phyloP scores from a whole-genome alignment of 2,329 filamentous ascomycete species.

The Scedosporium dehoogii region DNA sequence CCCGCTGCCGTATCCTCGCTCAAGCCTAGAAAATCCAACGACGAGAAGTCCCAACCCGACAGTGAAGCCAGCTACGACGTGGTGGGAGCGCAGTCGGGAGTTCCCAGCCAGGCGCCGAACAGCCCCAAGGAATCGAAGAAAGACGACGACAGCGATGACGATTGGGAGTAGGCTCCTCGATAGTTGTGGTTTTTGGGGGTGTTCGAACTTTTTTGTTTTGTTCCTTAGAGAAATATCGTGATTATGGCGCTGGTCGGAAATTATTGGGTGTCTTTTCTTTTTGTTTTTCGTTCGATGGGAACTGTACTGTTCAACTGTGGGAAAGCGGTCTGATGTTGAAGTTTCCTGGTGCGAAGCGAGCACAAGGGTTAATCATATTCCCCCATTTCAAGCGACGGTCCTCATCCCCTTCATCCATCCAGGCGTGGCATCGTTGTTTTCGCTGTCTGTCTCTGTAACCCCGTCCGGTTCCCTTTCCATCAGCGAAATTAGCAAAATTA shows the following conservation, averaged over 20 bases:
- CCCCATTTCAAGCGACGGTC: not conserved
- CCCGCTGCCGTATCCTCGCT: constrained; percentile 21
- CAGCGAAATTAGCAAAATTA: not conserved
- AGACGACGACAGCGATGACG: constrained; percentile 57
- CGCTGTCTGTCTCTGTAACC: not conserved
- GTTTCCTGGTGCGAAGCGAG: not conserved
- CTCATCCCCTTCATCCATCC: not conserved
- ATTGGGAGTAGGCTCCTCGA: constrained; percentile 57
- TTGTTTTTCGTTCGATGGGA: not conserved
- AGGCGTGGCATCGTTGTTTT: not conserved
- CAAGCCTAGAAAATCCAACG: constrained; percentile 66
- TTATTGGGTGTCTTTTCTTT: not conserved
- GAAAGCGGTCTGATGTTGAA: not conserved
- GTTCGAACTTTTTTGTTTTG: constrained; percentile 8
- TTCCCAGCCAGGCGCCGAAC: constrained; percentile 66
- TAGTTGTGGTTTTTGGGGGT: constrained; percentile 6
- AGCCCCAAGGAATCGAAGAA: constrained; percentile 50
- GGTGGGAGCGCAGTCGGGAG: constrained; percentile 67
- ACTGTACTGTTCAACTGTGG: constrained; percentile 5
- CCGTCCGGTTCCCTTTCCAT: not conserved
- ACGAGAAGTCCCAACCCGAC: constrained; percentile 81
- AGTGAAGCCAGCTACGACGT: constrained; percentile 96
- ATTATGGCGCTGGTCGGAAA: constrained; percentile 3
- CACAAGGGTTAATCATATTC: not conserved
- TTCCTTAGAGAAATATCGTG: constrained; percentile 3